Evolutionary conservation across 2,329 filamentous ascomycete genomes (phyloP).

Genomic region (Akanthomyces dipterigenus): DNA sequence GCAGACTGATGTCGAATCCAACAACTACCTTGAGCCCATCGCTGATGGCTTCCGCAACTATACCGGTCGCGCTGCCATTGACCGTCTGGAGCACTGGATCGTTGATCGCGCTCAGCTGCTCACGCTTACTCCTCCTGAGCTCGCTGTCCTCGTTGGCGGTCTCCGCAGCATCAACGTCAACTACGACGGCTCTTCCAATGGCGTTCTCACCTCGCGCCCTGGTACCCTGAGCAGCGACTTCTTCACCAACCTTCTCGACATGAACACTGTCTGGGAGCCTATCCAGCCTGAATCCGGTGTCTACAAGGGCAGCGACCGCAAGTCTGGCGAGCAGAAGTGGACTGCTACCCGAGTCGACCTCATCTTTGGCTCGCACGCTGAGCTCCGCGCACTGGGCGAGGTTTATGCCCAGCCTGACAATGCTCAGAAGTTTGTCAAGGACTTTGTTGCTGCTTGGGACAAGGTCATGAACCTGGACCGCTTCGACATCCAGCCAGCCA

Average conservation of each 20-base stretch:
- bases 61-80: slow-evolving; percentile 53
- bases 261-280: slow-evolving; percentile 51
- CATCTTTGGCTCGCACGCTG: slow-evolving; percentile 66
- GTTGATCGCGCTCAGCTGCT: slow-evolving; percentile 67
- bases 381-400: slow-evolving; percentile 64
- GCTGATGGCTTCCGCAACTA: slow-evolving; percentile 80
- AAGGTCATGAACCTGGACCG: slow-evolving; percentile 72
- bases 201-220: slow-evolving; percentile 61
- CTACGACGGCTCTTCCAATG: slow-evolving; percentile 60
- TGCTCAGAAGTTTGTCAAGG: slow-evolving; percentile 58
- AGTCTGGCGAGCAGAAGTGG: slow-evolving; percentile 61
- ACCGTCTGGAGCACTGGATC: slow-evolving; percentile 60
- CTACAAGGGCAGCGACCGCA: slow-evolving; percentile 59
- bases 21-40: slow-evolving; percentile 58
- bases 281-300: slow-evolving; percentile 41
- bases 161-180: slow-evolving; percentile 64
- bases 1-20: slow-evolving; percentile 61
- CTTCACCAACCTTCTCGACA: slow-evolving; percentile 72
- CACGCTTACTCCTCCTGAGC: slow-evolving; percentile 62
- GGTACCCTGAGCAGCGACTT: slow-evolving; percentile 72
- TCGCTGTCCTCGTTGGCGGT: slow-evolving; percentile 66
- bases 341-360: slow-evolving; percentile 62
- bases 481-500: slow-evolving; percentile 41
- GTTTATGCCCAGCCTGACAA: slow-evolving; percentile 58
- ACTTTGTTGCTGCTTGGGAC: slow-evolving; percentile 65